These are phyloP conservation scores for Geotrichum fermentans DNA, from an alignment of 1,139 yeast species.

Conservation along the genomic window DNA sequence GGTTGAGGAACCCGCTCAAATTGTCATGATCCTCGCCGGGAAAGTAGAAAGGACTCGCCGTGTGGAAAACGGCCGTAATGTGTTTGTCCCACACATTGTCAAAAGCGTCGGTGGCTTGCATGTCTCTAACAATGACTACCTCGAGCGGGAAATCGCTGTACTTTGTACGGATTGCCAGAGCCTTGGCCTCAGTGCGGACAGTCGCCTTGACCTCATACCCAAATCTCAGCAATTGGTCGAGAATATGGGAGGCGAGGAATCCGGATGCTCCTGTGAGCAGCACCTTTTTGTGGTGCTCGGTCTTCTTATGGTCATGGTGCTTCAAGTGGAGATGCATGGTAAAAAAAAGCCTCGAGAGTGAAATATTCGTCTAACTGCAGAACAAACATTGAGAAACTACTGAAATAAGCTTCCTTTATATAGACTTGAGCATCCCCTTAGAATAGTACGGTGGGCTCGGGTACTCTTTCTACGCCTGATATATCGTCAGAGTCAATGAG, in stretches of 20 bases:
- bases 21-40: slow-evolving; percentile 40
- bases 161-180: slow-evolving; percentile 40
- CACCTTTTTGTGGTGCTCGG: slow-evolving; percentile 28
- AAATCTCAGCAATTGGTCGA: slow-evolving; percentile 32
- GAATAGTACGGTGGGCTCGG: too few relatives aligned
- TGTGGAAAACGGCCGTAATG: slow-evolving; percentile 51
- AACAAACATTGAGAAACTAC: too few relatives aligned
- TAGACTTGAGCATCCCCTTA: too few relatives aligned
- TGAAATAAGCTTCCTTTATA: too few relatives aligned
- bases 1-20: slow-evolving; percentile 29
- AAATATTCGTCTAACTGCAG: too few relatives aligned
- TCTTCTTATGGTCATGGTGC: not conserved
- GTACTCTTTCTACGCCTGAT: too few relatives aligned
- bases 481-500: too few relatives aligned
- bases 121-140: slow-evolving; percentile 46
- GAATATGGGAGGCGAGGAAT: slow-evolving; percentile 51
- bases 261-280: slow-evolving; percentile 58
- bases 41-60: slow-evolving; percentile 47
- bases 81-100: slow-evolving; percentile 47
- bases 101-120: slow-evolving; percentile 45
- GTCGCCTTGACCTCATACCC: slow-evolving; percentile 54
- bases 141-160: slow-evolving; percentile 35
- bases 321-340: not conserved
- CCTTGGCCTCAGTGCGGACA: slow-evolving; percentile 48
- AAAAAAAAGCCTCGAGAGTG: not conserved